These are phyloP conservation scores for Priceomyces melissophilus DNA, from an alignment of 805 yeast species.

Conservation along the genomic window DNA sequence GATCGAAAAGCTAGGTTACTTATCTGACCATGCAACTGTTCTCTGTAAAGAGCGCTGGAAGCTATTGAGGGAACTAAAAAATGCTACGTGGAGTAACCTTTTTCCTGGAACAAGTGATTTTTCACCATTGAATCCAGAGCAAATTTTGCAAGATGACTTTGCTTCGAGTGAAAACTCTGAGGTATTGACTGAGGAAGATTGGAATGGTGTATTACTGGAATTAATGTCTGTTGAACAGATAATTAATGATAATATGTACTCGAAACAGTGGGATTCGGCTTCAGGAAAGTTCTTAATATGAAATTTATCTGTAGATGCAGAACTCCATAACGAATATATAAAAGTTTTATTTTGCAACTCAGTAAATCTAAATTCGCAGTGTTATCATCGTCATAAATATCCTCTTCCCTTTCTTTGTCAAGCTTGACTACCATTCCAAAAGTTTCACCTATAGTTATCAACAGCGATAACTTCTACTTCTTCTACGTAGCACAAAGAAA, in stretches of 20 bases:
- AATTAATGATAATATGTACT: neutral
- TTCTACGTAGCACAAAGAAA: neutral
- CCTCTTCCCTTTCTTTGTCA: neutral
- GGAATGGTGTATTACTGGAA: neutral
- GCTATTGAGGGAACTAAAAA: slow-evolving; percentile 15
- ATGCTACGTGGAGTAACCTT: slow-evolving; percentile 17
- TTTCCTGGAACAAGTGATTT: slow-evolving; percentile 1
- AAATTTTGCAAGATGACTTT: neutral
- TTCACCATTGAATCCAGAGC: neutral
- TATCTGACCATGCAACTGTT: slow-evolving; percentile 20
- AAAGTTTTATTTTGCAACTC: slow-evolving; percentile 50
- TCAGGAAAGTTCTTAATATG: neutral
- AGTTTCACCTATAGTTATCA: neutral
- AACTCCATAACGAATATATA: slow-evolving; percentile 45
- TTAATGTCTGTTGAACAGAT: neutral
- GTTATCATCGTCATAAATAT: neutral
- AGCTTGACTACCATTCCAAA: neutral
- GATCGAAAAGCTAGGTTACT: slow-evolving; percentile 14
- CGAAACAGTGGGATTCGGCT: neutral
- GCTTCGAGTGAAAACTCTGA: neutral
- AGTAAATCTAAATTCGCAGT: no score
- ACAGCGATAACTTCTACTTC: neutral
- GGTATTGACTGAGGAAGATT: neutral
- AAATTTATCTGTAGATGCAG: neutral
- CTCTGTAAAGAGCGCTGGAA: slow-evolving; percentile 24